Evolutionary conservation across 1,139 yeast genomes (phyloP), one percentile per base, ranked within the genome.

Genomic region (Hemisphaericaspora subhashii): DNA sequence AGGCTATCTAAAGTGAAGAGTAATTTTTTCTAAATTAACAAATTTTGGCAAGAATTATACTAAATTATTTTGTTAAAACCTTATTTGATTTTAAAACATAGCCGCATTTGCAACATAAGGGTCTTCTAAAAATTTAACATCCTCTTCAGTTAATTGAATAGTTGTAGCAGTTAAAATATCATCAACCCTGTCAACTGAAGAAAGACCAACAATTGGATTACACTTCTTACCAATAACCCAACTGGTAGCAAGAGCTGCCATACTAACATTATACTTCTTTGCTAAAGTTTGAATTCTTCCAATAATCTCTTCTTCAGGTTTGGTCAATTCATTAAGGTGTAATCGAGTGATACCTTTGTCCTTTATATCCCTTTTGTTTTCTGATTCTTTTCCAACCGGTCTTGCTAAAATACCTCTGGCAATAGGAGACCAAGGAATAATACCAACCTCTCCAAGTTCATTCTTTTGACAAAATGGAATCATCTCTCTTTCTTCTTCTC

Each of bases 401-500:
- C 75, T 60, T 11, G 78, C 64, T 31, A 74, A 58, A 0, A 66
- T 24, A 9, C 79, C 80, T 45, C 74, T 54, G 9, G 75, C 75
- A 44, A 65, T 58, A 15, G 81, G 79, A 6, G 77, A 71, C 74
- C 75, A 76, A 7, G 80, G 79, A 40, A 72, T 66, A 27, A 75
- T 39, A 0, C 77, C 79, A 18, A 74, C 75, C 13, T 72, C 69
- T 8, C 65, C 65, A 23, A 61, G 36, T 8, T 47, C 54, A 32
- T 48, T 50, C 3, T 61, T 55, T 8, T 75, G 58, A 51, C 81
- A 75, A 58, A 61, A 79, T 18, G 75, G 78, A 47, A 67, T 74
- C 74, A 78, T 67, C 50, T 79, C 84, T 21, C 76, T 59, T 50
- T 79, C 85, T 39, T 79, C 84, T 51, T 79, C 83, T 17, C 85